Base-by-base conservation (phyloP, 108 stramenopile genomes). In the Skeletonema marinoi region DNA sequence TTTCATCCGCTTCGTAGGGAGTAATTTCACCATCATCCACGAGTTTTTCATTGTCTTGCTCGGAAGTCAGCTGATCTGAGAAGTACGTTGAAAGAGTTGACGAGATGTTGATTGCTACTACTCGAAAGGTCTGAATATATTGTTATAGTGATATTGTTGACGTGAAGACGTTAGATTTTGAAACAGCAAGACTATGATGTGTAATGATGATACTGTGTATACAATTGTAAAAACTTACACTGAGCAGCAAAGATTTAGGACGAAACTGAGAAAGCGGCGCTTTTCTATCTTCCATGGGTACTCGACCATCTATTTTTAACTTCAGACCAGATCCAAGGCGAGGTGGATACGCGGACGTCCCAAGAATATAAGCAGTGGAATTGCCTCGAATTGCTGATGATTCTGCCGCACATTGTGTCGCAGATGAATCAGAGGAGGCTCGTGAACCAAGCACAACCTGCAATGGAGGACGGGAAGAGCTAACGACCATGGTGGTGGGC, bases 261-360 rank as follows among this genome's bases (percentile, higher is more conserved):
- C 42, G 66, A 48, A 72, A 77, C 13, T 82, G 75, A 64, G 68
- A 71, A 17, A 82, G 76, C 0, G 81, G 70, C 13, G 65, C 75
- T 48, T 82, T 82, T 25, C 81, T 70, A 46, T 82, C 81, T 75
- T 75, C 74, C 81, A 82, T 82, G n/a, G 65, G 70, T 30, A 82
- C 81, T 32, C 81, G 69, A 2, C 81, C 81, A 67, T 82, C 81
- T 48, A 76, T 75, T 48, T 82, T 82, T 44, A 82, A 68, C 50
- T 44, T 48, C 38, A 65, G 50, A 16, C 8, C 35, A 17, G 73
- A 63, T 36, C 66, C 63, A 19, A 50, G 71, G 32, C 25, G 42
- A 5, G 21, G n/a, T n/a, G n/a, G 19, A 50, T 68, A 81, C 60
- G 71, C 71, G 5, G 81, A 75, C 25, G 81, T 82, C 19, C 75